These are phyloP conservation scores for Rhizophagus prolifer DNA, from an alignment of 192 early-diverging fungal species.

Conservation along the genomic window DNA sequence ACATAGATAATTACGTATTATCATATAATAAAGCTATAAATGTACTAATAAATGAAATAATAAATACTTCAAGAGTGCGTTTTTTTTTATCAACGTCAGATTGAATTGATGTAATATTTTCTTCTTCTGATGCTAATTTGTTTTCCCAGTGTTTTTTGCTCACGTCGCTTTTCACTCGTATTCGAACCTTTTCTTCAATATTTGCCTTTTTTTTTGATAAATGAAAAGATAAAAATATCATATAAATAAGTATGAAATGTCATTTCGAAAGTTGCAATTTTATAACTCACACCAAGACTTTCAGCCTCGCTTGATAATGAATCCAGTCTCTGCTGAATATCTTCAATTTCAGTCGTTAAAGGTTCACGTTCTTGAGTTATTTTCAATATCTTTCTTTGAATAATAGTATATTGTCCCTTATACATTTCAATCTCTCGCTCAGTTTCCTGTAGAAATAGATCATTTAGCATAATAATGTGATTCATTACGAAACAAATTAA, in stretches of 20 bases:
- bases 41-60: background rate
- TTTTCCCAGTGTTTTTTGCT: slow-evolving; percentile 57
- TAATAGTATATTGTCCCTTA: slow-evolving; percentile 58
- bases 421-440: slow-evolving; percentile 55
- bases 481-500: background rate
- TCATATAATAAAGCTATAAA: background rate
- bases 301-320: background rate
- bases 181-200: slow-evolving; percentile 25
- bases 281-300: slow-evolving; percentile 32
- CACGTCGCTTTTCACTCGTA: slow-evolving; percentile 34
- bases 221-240: slow-evolving; percentile 24
- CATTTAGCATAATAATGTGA: background rate
- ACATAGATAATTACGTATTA: background rate
- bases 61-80: slow-evolving; percentile 35
- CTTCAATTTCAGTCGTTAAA: slow-evolving; percentile 41
- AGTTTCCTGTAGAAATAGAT: slow-evolving; percentile 34
- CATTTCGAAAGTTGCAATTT: background rate
- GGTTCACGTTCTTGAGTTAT: slow-evolving; percentile 36
- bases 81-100: slow-evolving; percentile 34
- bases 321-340: slow-evolving; percentile 38
- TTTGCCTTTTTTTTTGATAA: slow-evolving; percentile 10
- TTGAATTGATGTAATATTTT: slow-evolving; percentile 29
- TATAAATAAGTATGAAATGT: slow-evolving; percentile 4
- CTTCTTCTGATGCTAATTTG: slow-evolving; percentile 45
- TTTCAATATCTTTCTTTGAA: slow-evolving; percentile 41